A percentile compares a stretch with the other conserved stretches of the same genome.
Evolutionary conservation across 2,329 filamentous ascomycete species (phyloP).

Genomic region (Sporothrix dimorphospora): DNA sequence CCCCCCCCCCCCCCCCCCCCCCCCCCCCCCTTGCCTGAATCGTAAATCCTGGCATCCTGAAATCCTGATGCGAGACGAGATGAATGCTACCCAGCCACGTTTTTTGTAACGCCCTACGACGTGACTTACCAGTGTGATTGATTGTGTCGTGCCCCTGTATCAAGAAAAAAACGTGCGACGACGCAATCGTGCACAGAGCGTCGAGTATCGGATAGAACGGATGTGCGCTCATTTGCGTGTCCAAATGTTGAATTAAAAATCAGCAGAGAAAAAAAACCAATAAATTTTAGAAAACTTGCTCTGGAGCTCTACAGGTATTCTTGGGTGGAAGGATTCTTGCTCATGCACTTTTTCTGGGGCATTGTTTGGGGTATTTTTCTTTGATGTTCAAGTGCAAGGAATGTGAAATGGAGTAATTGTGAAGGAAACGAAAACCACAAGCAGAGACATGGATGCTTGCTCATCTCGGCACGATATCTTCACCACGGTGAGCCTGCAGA

Average conservation of each 20-base stretch:
- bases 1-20: too few species aligned
- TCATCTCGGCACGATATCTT: conserved; percentile 9
- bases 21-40: too few species aligned
- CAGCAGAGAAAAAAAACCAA: too few species aligned
- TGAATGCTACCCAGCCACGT: conserved; percentile 20
- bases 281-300: too few species aligned
- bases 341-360: not conserved
- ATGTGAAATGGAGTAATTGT: not conserved
- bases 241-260: too few species aligned
- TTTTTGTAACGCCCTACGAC: not conserved
- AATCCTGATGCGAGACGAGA: not conserved
- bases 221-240: not conserved
- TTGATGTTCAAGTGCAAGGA: not conserved
- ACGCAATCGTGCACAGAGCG: not conserved
- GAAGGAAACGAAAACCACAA: not conserved
- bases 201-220: not conserved
- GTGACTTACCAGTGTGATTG: too few species aligned
- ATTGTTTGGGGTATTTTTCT: not conserved
- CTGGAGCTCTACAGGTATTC: too few species aligned
- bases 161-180: not conserved
- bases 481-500: not conserved
- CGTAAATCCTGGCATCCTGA: not conserved
- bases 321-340: not conserved
- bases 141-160: not conserved
- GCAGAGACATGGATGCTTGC: not conserved